phyloP scores from a whole-genome alignment of 495 filamentous ascomycete species.

The Daldinia childiae region DNA sequence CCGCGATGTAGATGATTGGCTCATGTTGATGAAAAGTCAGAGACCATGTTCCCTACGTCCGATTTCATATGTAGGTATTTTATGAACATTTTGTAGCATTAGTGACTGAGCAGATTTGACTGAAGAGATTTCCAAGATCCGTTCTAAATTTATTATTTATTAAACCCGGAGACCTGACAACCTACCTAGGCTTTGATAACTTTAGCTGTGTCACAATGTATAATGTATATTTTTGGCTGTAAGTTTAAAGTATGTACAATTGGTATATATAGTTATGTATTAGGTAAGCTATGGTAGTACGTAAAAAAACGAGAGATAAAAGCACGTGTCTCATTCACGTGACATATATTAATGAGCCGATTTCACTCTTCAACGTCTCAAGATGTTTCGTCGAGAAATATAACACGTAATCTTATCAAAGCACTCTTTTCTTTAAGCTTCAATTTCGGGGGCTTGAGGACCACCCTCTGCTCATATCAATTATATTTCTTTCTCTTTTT shows the following conservation, averaged over 20 bases:
- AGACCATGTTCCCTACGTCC: background rate
- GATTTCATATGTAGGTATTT: background rate
- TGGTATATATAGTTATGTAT: too few species aligned
- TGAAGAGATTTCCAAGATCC: background rate
- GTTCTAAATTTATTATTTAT: background rate
- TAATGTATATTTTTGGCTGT: too few species aligned
- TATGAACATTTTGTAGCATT: too few species aligned
- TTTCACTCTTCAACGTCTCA: constrained; percentile 27
- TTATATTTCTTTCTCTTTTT: constrained; percentile 11
- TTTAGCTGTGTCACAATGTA: too few species aligned
- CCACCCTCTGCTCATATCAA: background rate
- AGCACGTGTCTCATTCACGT: constrained; percentile 20
- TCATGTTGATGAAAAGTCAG: constrained; percentile 1
- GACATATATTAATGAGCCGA: constrained; percentile 1
- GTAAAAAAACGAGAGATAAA: background rate
- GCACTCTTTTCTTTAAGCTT: constrained; percentile 17
- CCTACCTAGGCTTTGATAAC: too few species aligned
- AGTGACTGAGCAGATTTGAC: too few species aligned
- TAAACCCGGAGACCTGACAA: too few species aligned
- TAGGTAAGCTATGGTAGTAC: too few species aligned
- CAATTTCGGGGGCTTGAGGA: background rate
- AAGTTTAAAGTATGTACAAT: too few species aligned
- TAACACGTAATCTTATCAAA: constrained; percentile 19
- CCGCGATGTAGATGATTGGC: background rate
- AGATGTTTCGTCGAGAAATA: constrained; percentile 33